Conservation (phyloP, 306 rosid genomes). For the Gleditsia sinensis region DNA sequence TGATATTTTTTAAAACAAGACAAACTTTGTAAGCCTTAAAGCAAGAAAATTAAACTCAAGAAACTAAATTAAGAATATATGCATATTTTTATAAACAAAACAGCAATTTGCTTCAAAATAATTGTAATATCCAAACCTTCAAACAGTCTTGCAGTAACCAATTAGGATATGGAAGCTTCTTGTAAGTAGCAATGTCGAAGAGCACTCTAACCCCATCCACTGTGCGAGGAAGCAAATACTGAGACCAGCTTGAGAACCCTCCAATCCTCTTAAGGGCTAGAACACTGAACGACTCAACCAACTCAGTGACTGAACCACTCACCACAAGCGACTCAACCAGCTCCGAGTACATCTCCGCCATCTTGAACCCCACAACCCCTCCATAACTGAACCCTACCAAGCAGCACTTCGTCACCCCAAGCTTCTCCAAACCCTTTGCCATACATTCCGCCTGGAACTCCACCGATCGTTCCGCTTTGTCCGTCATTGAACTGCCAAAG, state of each 20-base stretch:
- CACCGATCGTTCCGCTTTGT: not conserved
- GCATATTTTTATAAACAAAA: too few species aligned
- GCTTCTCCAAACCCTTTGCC: not conserved
- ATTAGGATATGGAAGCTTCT: not conserved
- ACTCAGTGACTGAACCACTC: not conserved
- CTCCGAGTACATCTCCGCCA: not conserved
- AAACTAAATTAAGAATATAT: too few species aligned
- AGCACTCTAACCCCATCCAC: not conserved
- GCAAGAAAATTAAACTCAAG: too few species aligned
- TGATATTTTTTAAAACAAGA: too few species aligned
- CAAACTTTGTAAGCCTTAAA: too few species aligned
- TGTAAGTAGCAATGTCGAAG: not conserved
- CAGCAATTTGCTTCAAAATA: too few species aligned
- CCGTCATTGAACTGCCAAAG: not conserved
- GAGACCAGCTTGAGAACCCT: not conserved
- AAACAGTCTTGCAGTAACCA: not conserved
- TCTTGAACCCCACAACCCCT: not conserved
- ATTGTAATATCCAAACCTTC: not conserved
- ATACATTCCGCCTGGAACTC: conserved; percentile 2
- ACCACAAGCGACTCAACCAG: not conserved
- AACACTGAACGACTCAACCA: not conserved
- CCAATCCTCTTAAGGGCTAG: not conserved
- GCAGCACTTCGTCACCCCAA: not conserved
- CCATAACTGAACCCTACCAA: conserved; percentile 2
- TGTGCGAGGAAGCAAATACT: not conserved